Base-by-base conservation (phyloP, 257 asterid species). In the Eustoma russellianum region DNA sequence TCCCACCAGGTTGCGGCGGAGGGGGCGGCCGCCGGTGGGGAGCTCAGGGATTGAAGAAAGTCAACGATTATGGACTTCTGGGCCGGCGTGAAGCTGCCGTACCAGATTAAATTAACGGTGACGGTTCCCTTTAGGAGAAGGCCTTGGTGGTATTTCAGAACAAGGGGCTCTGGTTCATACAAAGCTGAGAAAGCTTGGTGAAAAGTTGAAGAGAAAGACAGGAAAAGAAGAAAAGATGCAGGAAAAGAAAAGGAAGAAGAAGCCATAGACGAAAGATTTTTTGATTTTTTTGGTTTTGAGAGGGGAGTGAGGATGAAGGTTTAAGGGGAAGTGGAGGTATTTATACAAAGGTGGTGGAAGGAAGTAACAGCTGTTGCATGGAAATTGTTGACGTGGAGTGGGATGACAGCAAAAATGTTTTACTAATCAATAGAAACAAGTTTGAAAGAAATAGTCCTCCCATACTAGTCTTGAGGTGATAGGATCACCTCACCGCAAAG, bases 101-200 rank as follows among this genome's bases (percentile, higher is more conserved):
- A 76, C 82, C 82, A 76, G 50, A 76, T 57, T 13, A 76, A 69
- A 48, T 76, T 76, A 5, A 72, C 59, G 2, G 76, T 54, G 57
- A 76, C 51, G 4, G 46, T 60, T 7, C 82, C 82, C 17, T 72
- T 76, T 8, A 76, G 48, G 12, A 76, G 71, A 56, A 46, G 28
- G 3, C 82, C 76, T 13, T 66, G 69, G 38, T 76, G 82, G 33
- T 76, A 72, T 28, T 72, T 59, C 0, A 76, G 56, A 2, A 76
- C 62, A 17, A 68, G 76, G 2, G 76, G 74, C 13, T 66, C 72
- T 45, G 62, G 62, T 43, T 68, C 40, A 13, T 71, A 73, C n/a
- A 75, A 43, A n/a, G 69, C 78, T 0, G 61, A 71, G 11, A 46
- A 46, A 13, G 60, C 50, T 9, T 56, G 63, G 15, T 57, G 50